Evolutionary conservation across 441 rosid species (phyloP), one percentile per base, ranked within the genome.

Genomic region (Corymbia calophylla): DNA sequence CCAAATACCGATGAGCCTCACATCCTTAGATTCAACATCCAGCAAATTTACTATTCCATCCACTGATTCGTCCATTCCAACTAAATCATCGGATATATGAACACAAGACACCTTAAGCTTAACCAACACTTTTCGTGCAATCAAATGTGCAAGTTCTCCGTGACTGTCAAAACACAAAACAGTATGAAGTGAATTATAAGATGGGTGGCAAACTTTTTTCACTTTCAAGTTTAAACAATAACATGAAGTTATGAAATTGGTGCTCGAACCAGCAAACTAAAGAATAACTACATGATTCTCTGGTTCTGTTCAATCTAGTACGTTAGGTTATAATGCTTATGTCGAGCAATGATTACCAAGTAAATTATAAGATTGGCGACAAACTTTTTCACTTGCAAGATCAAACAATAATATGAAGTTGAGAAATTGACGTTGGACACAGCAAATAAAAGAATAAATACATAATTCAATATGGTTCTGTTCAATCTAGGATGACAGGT

Each of bases 281-380:
- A 60, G 16, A 27, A 60, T 27, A 5, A 27, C 5, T 60, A 60
- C n/a, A 27, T 11, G 31, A 25, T 25, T 60, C 8, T 25, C 31
- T 2, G 0, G 16, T 56, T 21, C 0, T 56, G 62, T 3, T 23
- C 29, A 56, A 55, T 55, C 25, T 8, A 56, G 29, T 11, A 56
- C 1, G 1, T 21, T 0, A 56, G 29, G 13, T 23, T 21, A 55
- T 55, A 8, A 55, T 55, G 60, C 60, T 58, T 58, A 58, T 25
- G n/a, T 25, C 7, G 0, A 7, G 9, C 4, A 19, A 55, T 19
- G 4, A 62, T 1, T 6, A 29, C 0, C 9, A 29, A 62, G 31
- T 62, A 4, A 62, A 14, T 62, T 1, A 1, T 13, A 14, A 62
- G 9, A 29, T 13, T 62, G 9, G 9, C 6, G 7, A 17, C 9